phyloP scores from a whole-genome alignment of 225 moss, liverwort and hornwort genomes.

The Sphagnum contortum region DNA sequence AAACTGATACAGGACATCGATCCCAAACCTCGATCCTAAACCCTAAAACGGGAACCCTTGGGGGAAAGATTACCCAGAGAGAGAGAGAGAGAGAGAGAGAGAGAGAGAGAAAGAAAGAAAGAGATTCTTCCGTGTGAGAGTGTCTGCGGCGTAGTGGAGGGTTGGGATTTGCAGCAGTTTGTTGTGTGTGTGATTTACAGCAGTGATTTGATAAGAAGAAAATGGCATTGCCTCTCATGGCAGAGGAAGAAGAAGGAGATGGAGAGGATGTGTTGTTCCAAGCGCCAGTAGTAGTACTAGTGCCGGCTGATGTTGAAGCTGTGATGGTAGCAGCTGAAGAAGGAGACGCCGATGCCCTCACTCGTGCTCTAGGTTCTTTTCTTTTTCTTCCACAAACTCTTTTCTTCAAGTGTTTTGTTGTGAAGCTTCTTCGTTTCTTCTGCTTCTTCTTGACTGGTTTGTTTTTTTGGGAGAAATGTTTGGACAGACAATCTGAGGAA shows the following conservation, averaged over 20 bases:
- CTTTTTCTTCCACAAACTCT: not conserved
- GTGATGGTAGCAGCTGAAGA: conserved; percentile 47
- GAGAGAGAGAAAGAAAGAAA: too few species aligned
- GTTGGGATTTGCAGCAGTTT: too few species aligned
- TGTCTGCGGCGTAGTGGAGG: too few species aligned
- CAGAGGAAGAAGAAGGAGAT: conserved; percentile 33
- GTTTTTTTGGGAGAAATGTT: not conserved
- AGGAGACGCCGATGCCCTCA: conserved; percentile 36
- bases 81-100: too few species aligned
- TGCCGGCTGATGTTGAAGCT: conserved; percentile 44
- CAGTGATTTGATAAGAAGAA: not conserved
- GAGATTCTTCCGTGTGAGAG: too few species aligned
- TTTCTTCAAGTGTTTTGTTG: not conserved
- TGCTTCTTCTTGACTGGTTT: too few species aligned
- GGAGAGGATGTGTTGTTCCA: conserved; percentile 23
- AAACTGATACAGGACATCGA: too few species aligned
- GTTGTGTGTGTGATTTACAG: too few species aligned
- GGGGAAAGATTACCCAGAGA: too few species aligned
- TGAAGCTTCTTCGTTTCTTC: too few species aligned
- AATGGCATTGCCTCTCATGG: conserved; percentile 34
- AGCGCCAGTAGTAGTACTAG: conserved; percentile 14
- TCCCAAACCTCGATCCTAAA: too few species aligned
- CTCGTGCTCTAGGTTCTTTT: conserved; percentile 27
- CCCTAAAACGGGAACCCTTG: too few species aligned
- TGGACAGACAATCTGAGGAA: conserved; percentile 29